A percentile compares a stretch with the other conserved stretches of the same genome.
Conservation (phyloP, 805 yeast genomes). For the Lipomyces starkeyi region DNA sequence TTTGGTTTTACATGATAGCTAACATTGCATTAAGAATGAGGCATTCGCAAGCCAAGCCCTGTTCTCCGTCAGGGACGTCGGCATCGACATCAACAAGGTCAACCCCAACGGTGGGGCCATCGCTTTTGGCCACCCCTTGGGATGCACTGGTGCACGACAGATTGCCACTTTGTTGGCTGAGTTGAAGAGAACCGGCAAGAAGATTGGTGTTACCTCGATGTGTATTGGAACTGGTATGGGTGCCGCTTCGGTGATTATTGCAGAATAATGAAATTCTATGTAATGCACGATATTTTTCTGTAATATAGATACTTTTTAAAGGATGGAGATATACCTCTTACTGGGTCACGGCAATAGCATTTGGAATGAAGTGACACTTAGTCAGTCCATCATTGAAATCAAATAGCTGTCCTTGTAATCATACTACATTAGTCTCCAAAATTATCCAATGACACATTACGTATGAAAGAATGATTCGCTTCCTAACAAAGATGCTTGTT, state of each 20-base stretch:
- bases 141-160: constrained; percentile 92
- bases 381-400: neutral
- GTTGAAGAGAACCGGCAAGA: constrained; percentile 69
- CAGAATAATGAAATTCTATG: constrained; percentile 57
- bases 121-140: constrained; percentile 93
- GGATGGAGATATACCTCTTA: neutral
- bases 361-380: neutral
- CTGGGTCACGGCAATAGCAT: neutral
- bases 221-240: constrained; percentile 99
- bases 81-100: constrained; percentile 71
- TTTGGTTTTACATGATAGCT: neutral
- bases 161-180: constrained; percentile 85
- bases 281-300: neutral
- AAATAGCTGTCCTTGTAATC: neutral
- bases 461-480: neutral
- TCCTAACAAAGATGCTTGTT: neutral
- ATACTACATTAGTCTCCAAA: neutral
- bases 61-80: constrained; percentile 68
- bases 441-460: neutral
- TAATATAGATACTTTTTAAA: neutral
- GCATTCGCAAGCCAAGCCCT: constrained; percentile 96
- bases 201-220: constrained; percentile 90
- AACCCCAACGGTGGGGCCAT: constrained; percentile 97
- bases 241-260: constrained; percentile 85
- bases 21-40: constrained; percentile 52